Evolutionary conservation across 352 stramenopile species (phyloP), one percentile per base, ranked within the genome.

Genomic region (Blastocystis sp.): DNA sequence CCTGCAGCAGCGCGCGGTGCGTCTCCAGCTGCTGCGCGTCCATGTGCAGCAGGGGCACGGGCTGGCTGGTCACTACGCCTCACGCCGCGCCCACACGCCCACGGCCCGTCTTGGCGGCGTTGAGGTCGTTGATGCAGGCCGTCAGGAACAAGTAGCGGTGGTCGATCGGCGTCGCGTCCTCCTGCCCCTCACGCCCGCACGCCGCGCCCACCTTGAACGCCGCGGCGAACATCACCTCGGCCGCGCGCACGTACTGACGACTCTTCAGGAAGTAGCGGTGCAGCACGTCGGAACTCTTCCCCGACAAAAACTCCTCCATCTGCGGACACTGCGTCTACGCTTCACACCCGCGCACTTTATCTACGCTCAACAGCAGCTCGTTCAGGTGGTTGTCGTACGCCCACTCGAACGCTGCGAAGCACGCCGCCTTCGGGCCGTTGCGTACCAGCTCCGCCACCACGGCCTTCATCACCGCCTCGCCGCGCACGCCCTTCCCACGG

Each of bases 191-290:
- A 56, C 41, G 0, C 10, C 21, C 5, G 17, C 7, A 14, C 41
- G 10, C 7, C n/a, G 48, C 48, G 45, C 19, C 38, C 45, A 84
- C 74, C 40, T 62, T 59, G 38, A 84, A 84, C 10, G 74, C 74
- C 10, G 74, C 74, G 3, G 40, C 10, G 74, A 38, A 84, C 45
- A 84, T 61, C 41, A 62, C 60, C 28, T 84, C 74, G 2, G 74
- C 74, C 19, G 74, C 74, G 41, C 56, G 52, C 1, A 69, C 60
- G 48, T 67, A 84, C 9, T 84, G 45, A 17, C 74, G 74, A 28
- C 66, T 84, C 34, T 84, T 84, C 52, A 84, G 61, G 60, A 66
- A 84, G 60, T 84, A 84, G 23, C 74, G 74, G 48, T 84, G 74
- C 28, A 84, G 60, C 74, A 84, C n/a, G 52, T 84, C 19, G 19